Conservation (phyloP, 2,329 filamentous ascomycete genomes). For the Venturia asperata region DNA sequence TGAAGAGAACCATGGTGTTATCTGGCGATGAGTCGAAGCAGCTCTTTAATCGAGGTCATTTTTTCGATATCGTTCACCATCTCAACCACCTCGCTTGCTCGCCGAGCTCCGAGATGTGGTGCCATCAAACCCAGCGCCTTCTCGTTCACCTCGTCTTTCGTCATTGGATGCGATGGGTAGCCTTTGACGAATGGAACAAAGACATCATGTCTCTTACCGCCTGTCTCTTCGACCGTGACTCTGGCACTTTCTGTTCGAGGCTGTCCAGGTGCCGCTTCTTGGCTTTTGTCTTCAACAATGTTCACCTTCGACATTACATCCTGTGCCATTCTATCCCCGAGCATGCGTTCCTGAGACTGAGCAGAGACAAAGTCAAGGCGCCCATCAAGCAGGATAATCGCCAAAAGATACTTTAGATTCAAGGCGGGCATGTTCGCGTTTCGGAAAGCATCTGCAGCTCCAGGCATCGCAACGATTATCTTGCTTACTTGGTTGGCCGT, state of each 20-base stretch:
- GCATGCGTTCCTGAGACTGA: constrained; percentile 12
- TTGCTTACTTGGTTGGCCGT: background rate
- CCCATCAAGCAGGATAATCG: constrained; percentile 10
- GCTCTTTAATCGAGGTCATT: background rate
- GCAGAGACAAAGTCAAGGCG: constrained; percentile 13
- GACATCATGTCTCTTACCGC: background rate
- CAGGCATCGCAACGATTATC: constrained; percentile 8
- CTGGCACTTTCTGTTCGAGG: constrained; percentile 9
- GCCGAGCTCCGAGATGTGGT: background rate
- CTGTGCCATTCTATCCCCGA: background rate
- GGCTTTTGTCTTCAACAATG: constrained; percentile 10
- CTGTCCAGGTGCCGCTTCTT: constrained; percentile 3
- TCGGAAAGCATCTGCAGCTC: constrained; percentile 12
- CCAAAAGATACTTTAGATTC: constrained; percentile 14
- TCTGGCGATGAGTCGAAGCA: constrained; percentile 5
- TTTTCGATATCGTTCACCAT: background rate
- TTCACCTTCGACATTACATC: constrained; percentile 3
- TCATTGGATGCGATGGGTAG: constrained; percentile 16
- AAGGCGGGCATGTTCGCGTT: constrained; percentile 12
- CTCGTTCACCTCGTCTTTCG: constrained; percentile 11
- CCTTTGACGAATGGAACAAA: constrained; percentile 16
- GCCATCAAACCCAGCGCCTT: constrained; percentile 10
- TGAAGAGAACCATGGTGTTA: background rate
- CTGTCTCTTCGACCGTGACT: constrained; percentile 2
- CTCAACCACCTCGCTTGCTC: constrained; percentile 4